A percentile compares a stretch with the other conserved stretches of the same genome.
Conservation (phyloP, 768 basidiomycete species). For the Baorangia bicolor region DNA sequence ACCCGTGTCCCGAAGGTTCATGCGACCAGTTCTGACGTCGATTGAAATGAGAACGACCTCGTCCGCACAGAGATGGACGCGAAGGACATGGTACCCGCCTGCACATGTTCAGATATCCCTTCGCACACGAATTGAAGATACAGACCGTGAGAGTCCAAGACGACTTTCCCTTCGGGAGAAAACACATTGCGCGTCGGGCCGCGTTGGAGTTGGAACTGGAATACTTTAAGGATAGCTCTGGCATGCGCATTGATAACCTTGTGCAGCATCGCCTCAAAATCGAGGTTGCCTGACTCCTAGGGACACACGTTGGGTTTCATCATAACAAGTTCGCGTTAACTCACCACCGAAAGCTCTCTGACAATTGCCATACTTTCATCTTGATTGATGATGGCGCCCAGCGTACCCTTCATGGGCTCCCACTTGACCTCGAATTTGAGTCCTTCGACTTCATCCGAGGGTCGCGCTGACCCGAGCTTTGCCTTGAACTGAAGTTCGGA, state of each 20-base stretch:
- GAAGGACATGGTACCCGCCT: slow-evolving; percentile 61
- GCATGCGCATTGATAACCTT: slow-evolving; percentile 67
- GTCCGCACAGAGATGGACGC: slow-evolving; percentile 70
- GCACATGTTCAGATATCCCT: slow-evolving; percentile 3
- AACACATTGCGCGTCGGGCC: slow-evolving; percentile 56
- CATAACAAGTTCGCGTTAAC: slow-evolving; percentile 24
- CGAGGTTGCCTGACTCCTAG: slow-evolving; percentile 66
- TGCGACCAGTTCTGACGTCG: slow-evolving; percentile 74
- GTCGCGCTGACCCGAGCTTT: slow-evolving; percentile 51
- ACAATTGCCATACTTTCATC: slow-evolving; percentile 44
- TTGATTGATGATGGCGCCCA: slow-evolving; percentile 56
- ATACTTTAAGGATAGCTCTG: slow-evolving; percentile 55
- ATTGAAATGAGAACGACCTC: slow-evolving; percentile 76
- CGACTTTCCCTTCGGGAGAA: slow-evolving; percentile 57
- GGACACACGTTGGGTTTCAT: background rate
- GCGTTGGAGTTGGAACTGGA: slow-evolving; percentile 54
- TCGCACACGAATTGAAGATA: background rate
- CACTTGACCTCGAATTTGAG: slow-evolving; percentile 70
- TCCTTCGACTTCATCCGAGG: slow-evolving; percentile 77
- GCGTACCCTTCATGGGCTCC: slow-evolving; percentile 69
- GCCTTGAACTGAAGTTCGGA: slow-evolving; percentile 62
- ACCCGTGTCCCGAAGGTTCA: slow-evolving; percentile 79
- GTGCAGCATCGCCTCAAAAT: slow-evolving; percentile 69
- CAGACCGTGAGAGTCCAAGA: slow-evolving; percentile 56
- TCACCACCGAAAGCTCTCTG: slow-evolving; percentile 54